These are phyloP conservation scores for Nidularia pulvinata DNA, from an alignment of 768 basidiomycete genomes.

Conservation along the genomic window DNA sequence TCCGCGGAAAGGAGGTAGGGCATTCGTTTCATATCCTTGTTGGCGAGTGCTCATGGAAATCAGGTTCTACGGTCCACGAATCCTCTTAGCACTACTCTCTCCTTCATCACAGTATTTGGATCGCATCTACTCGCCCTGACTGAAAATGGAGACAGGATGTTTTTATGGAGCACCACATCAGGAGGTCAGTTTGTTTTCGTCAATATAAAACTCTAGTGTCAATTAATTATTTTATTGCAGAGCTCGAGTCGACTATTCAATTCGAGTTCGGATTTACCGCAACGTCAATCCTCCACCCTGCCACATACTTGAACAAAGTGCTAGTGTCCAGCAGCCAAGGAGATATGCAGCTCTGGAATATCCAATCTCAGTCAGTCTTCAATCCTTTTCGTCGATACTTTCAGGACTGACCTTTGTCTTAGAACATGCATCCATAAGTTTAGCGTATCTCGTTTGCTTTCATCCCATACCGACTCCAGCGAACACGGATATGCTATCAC, in stretches of 20 bases:
- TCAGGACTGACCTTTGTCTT: not conserved
- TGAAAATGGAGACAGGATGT: constrained; percentile 74
- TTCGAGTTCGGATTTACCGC: constrained; percentile 89
- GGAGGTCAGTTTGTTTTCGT: constrained; percentile 43
- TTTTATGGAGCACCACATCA: constrained; percentile 71
- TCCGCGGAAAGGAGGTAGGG: constrained; percentile 84
- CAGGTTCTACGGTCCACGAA: constrained; percentile 63
- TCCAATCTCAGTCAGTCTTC: constrained; percentile 67
- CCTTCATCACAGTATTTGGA: constrained; percentile 79
- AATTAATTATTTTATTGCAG: constrained; percentile 28
- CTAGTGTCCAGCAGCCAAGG: constrained; percentile 85
- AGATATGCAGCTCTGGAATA: constrained; percentile 91
- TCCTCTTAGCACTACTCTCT: constrained; percentile 59
- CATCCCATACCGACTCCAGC: constrained; percentile 24
- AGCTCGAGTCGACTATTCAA: constrained; percentile 63
- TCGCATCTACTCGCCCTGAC: constrained; percentile 77
- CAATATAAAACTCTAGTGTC: not conserved
- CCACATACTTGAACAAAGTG: constrained; percentile 97
- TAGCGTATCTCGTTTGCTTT: constrained; percentile 49
- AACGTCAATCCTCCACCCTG: constrained; percentile 85
- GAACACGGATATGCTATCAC: constrained; percentile 57
- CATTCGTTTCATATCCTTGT: constrained; percentile 3
- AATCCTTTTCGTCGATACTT: not conserved
- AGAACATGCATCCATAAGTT: constrained; percentile 89
- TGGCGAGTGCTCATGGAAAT: constrained; percentile 1